Base-by-base conservation (phyloP, 257 asterid species). In the Phtheirospermum japonicum region DNA sequence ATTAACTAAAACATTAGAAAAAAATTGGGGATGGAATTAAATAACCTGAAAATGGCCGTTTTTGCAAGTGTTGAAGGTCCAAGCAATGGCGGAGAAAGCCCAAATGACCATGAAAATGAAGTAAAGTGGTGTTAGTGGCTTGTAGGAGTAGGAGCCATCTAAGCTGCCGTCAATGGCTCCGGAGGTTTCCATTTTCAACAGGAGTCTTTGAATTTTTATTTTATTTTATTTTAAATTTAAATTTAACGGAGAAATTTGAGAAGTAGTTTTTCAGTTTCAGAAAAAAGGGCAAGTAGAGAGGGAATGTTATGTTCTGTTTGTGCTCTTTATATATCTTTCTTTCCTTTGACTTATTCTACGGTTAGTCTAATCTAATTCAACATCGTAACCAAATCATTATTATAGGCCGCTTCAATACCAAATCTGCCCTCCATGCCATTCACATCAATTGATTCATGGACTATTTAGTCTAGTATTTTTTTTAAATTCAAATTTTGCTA, bases 11-110 rank as follows among this genome's bases (percentile, higher is more conserved):
- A 23, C 28, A 23, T 23, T 1, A 23, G 1, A 23, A 23, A 23
- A 23, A 23, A 23, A 23, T 23, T 1, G 3, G 3, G 3, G 28
- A 23, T 23, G 28, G 11, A 42, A 13, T 42, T 0, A 9, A 10
- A 3, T 23, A 20, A 91, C 96, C 94, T 88, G 96, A 68, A 82
- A 84, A 62, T 76, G 85, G 83, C 95, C 87, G 74, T 84, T 78
- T 58, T 17, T 78, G 76, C 74, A 77, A 54, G 85, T 88, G 72
- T 85, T 85, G 80, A 78, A 57, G 53, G 95, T 81, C 98, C 98
- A 91, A 12, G 73, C 79, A 60, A 64, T 67, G 65, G 92, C 86
- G 74, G 86, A 82, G 42, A 78, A 50, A 39, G 68, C 33, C 98
- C 96, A 91, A 36, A 91, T 58, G 69, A 77, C 17, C 76, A 63